Evolutionary conservation across 2,329 filamentous ascomycete genomes (phyloP), one percentile per base, ranked within the genome.

Genomic region (Rasamsonia emersonii): DNA sequence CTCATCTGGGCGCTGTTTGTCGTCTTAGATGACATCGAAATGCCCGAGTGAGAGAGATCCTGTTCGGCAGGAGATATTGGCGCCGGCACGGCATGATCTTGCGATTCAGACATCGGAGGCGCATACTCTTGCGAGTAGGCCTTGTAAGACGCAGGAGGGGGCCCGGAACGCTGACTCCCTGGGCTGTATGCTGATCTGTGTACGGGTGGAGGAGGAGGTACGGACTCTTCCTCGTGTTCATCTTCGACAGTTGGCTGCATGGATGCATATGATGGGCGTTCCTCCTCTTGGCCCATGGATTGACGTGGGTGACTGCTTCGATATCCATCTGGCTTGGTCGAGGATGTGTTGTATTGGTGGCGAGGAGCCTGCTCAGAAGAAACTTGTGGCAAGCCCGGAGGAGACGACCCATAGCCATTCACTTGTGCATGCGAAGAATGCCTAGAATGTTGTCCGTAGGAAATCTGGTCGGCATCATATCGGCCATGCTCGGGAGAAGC

Each of bases 241-340:
- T 67, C 64, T 40, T 67, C 64, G 28, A 67, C 64, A 1, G 61
- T 61, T 6, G 64, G 61, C 36, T 67, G 64, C 64, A 67, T 65
- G 5, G 59, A 55, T 8, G 56, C 57, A 39, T 64, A 59, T 34
- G 59, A 50, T 10, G 48, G 43, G 33, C 57, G 54, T 32, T 58
- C 59, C 24, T 42, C 39, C 5, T 51, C 52, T 9, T 38, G 43
- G 17, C 42, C 46, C 26, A 39, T 34, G 4, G 41, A 32, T n/a
- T 45, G 41, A 11, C 48, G 53, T 13, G 49, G 39, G 7, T 46
- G 43, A 15, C 45, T 49, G 11, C 35, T 39, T 5, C 26, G 43
- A 21, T 24, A 27, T n/a, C 11, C 23, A 9, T 32, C 30, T 4
- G 11, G 43, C 41, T n/a, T 49, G 42, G 31, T 54, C 49, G 28